These are phyloP conservation scores for Coniochaeta ligniaria DNA, from an alignment of 2,329 filamentous ascomycete genomes.

Conservation along the genomic window DNA sequence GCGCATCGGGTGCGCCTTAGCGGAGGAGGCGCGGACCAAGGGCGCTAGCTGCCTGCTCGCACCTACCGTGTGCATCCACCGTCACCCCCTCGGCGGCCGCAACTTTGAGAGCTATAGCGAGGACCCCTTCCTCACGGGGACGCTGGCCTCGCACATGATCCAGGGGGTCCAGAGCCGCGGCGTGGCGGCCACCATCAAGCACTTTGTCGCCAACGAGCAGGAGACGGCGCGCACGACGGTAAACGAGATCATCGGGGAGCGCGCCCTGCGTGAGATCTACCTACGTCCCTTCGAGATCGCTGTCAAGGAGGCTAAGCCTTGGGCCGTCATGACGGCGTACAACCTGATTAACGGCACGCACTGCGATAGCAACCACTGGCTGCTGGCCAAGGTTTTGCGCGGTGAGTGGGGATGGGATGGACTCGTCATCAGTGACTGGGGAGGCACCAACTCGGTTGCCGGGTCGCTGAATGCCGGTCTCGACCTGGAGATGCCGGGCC, in stretches of 20 bases:
- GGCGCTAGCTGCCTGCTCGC: background rate
- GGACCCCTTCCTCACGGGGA: background rate
- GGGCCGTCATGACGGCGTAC: background rate
- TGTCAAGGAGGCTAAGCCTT: background rate
- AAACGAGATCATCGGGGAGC: background rate
- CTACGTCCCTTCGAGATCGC: background rate
- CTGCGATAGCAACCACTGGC: background rate
- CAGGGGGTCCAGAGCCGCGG: background rate
- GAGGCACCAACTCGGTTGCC: background rate
- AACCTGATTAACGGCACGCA: background rate
- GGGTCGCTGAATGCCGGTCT: background rate
- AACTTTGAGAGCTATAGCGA: background rate
- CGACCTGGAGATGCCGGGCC: background rate
- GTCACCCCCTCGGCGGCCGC: background rate
- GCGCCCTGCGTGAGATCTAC: background rate
- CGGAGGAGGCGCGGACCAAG: background rate
- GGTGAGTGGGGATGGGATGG: background rate
- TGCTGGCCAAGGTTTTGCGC: background rate
- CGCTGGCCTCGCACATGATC: background rate
- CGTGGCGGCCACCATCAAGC: background rate
- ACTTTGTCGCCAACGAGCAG: too few species aligned
- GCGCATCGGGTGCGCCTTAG: background rate
- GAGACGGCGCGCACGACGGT: background rate
- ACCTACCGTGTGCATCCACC: background rate
- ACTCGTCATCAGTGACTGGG: background rate